Conservation (phyloP, 805 yeast species). For the Hanseniaspora valbyensis region DNA sequence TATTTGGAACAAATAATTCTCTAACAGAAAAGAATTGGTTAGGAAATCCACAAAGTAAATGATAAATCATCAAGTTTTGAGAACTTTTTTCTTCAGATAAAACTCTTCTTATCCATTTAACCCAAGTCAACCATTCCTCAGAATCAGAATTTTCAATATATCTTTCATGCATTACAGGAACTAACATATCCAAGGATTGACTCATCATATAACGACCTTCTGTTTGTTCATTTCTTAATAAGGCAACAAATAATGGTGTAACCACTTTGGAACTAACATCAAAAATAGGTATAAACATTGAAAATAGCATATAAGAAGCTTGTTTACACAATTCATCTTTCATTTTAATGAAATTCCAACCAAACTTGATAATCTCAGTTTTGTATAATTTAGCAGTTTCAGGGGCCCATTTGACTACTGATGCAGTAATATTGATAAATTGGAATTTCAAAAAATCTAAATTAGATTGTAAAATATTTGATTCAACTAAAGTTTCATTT, state of each 20-base stretch:
- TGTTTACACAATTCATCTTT: conserved; percentile 86
- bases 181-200: conserved; percentile 77
- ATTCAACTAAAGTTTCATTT: conserved; percentile 34
- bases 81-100: conserved; percentile 79
- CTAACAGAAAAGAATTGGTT: conserved; percentile 76
- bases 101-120: conserved; percentile 89
- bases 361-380: conserved; percentile 81
- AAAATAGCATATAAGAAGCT: conserved; percentile 80
- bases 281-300: conserved; percentile 73
- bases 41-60: conserved; percentile 75
- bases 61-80: conserved; percentile 79
- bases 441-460: conserved; percentile 68
- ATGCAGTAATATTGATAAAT: conserved; percentile 67
- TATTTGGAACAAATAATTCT: conserved; percentile 78
- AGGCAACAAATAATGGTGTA: conserved; percentile 83
- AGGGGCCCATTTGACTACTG: conserved; percentile 61
- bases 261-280: conserved; percentile 85
- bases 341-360: conserved; percentile 84
- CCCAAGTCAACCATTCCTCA: conserved; percentile 45
- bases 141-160: conserved; percentile 40
- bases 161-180: conserved; percentile 71
- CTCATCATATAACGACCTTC: conserved; percentile 76
- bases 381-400: conserved; percentile 45
- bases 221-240: conserved; percentile 69
- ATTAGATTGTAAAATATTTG: conserved; percentile 50